phyloP scores from a whole-genome alignment of 164 flowering plant species.

The Vitis cinerea region DNA sequence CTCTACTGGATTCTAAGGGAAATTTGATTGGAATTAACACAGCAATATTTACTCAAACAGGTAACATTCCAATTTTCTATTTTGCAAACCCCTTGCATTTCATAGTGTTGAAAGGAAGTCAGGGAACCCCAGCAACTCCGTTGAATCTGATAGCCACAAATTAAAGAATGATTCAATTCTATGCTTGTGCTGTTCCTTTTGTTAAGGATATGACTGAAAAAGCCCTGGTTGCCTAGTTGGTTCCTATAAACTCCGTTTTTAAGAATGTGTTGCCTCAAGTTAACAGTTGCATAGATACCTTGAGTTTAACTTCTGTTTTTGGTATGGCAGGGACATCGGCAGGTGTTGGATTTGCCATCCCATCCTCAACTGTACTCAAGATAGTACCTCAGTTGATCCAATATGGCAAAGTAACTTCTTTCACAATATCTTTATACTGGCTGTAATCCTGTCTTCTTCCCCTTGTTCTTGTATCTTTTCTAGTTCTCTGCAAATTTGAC shows the following conservation, averaged over 20 bases:
- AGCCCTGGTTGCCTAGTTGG: neutral
- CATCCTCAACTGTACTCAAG: slow-evolving; percentile 76
- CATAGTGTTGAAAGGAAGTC: neutral
- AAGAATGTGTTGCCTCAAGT: neutral
- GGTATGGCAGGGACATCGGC: slow-evolving; percentile 78
- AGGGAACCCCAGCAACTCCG: too few relatives aligned
- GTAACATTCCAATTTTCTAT: slow-evolving; percentile 25
- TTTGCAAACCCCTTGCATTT: neutral
- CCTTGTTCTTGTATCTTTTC: neutral
- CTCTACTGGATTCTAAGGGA: slow-evolving; percentile 87
- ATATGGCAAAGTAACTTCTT: slow-evolving; percentile 64
- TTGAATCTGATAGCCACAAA: too few relatives aligned
- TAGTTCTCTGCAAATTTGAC: neutral
- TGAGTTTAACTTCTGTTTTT: neutral
- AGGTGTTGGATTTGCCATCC: slow-evolving; percentile 97
- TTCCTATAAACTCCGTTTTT: neutral
- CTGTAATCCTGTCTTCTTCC: neutral
- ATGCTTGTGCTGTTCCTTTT: neutral
- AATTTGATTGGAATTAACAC: slow-evolving; percentile 90
- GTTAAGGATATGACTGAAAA: neutral
- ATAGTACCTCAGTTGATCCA: slow-evolving; percentile 90
- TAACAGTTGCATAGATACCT: neutral
- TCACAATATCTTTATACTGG: neutral
- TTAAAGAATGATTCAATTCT: too few relatives aligned
- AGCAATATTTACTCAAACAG: slow-evolving; percentile 93